Conservation (phyloP, 2,329 filamentous ascomycete species). For the Aspergillus nomiae region DNA sequence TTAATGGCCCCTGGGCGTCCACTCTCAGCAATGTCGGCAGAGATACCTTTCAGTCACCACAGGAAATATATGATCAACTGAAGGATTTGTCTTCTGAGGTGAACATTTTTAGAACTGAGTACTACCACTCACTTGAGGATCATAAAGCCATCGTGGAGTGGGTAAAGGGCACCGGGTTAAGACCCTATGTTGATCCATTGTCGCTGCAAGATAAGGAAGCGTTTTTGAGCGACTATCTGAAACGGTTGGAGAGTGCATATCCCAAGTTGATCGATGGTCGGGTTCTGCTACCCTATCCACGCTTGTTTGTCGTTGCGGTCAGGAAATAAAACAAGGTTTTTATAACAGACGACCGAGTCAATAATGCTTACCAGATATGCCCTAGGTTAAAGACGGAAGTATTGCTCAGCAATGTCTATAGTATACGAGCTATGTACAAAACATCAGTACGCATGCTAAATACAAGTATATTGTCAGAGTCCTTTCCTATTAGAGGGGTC, state of each 20-base stretch:
- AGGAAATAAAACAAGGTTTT: conserved; percentile 9
- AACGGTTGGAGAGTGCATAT: conserved; percentile 49
- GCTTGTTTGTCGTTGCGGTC: conserved; percentile 58
- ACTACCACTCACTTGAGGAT: conserved; percentile 54
- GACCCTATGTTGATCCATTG: conserved; percentile 57
- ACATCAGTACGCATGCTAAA: neutral
- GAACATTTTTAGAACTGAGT: conserved; percentile 58
- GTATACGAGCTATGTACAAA: neutral
- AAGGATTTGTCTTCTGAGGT: conserved; percentile 46
- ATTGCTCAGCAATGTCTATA: neutral
- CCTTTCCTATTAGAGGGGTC: too few relatives aligned
- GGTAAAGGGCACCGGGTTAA: conserved; percentile 60
- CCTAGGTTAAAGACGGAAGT: neutral
- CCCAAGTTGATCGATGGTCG: conserved; percentile 51
- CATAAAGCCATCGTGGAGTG: conserved; percentile 60
- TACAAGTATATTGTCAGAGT: too few relatives aligned
- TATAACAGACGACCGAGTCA: neutral
- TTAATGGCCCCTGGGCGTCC: conserved; percentile 42
- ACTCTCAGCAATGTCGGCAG: conserved; percentile 39
- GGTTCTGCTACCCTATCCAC: conserved; percentile 58
- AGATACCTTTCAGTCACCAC: conserved; percentile 52
- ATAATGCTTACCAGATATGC: neutral
- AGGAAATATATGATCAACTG: conserved; percentile 54
- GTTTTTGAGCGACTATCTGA: conserved; percentile 53
- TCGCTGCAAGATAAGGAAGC: conserved; percentile 40